Conservation (phyloP, 306 rosid genomes). For the Chamaecrista fasciculata region DNA sequence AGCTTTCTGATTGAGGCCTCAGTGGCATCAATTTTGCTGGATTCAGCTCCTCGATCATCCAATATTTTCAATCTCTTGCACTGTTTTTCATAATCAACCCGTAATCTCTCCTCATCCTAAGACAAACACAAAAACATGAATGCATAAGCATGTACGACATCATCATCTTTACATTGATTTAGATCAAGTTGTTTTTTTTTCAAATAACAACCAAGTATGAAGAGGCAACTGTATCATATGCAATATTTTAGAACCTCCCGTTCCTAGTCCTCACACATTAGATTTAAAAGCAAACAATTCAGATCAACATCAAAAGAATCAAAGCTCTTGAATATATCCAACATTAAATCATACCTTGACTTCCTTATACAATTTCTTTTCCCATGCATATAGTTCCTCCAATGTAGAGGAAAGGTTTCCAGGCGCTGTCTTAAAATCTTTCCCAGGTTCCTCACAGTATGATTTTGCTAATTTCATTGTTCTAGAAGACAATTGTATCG, state of each 20-base stretch:
- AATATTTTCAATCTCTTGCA: conserved; percentile 77
- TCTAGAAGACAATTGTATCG: conserved; percentile 51
- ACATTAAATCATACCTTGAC: conserved; percentile 60
- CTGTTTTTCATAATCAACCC: conserved; percentile 68
- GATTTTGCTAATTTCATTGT: conserved; percentile 68
- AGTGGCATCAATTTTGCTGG: conserved; percentile 79
- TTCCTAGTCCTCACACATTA: neutral
- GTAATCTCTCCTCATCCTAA: conserved; percentile 93
- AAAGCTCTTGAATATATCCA: neutral
- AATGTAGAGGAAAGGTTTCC: conserved; percentile 79
- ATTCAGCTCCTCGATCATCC: conserved; percentile 86
- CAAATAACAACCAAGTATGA: neutral
- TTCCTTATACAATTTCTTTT: conserved; percentile 89
- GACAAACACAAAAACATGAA: conserved; percentile 27
- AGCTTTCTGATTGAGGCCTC: conserved; percentile 69
- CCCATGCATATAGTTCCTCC: conserved; percentile 93
- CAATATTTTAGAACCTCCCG: neutral
- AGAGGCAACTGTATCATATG: neutral
- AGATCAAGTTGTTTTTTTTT: neutral
- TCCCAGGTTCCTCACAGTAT: conserved; percentile 54
- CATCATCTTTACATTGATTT: neutral
- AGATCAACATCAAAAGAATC: conserved; percentile 12
- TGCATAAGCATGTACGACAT: conserved; percentile 20
- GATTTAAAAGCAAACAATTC: conserved; percentile 11
- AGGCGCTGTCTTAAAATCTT: conserved; percentile 48